These are phyloP conservation scores for Cryphonectria japonica DNA, from an alignment of 2,329 filamentous ascomycete genomes.

Conservation along the genomic window DNA sequence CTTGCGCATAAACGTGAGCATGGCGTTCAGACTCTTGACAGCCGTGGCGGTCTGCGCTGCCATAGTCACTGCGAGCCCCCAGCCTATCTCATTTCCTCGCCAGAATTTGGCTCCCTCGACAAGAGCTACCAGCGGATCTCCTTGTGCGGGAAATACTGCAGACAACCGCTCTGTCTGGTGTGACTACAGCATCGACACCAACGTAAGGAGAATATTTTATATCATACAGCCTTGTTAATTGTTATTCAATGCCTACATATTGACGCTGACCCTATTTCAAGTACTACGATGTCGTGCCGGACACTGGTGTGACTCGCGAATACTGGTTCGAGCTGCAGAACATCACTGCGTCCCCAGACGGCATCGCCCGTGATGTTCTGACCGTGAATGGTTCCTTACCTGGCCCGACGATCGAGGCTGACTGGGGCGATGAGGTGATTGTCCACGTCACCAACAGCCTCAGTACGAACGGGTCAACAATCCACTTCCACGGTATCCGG, in stretches of 20 bases:
- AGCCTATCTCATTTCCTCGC: neutral
- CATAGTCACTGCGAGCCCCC: neutral
- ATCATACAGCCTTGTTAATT: no score
- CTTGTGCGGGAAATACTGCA: slow-evolving; percentile 33
- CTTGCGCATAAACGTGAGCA: neutral
- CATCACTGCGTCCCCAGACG: slow-evolving; percentile 49
- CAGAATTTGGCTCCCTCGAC: no score
- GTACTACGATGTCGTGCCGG: slow-evolving; percentile 44
- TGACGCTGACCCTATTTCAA: slow-evolving; percentile 32
- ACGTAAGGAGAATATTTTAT: neutral
- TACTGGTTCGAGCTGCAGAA: slow-evolving; percentile 50
- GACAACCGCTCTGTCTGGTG: slow-evolving; percentile 41
- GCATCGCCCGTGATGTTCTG: slow-evolving; percentile 44
- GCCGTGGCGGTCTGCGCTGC: neutral
- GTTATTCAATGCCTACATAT: neutral
- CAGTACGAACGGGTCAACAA: slow-evolving; percentile 40
- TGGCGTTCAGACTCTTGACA: neutral
- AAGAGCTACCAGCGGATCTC: neutral
- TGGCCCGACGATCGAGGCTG: slow-evolving; percentile 30
- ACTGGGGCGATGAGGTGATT: slow-evolving; percentile 43
- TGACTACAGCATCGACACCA: slow-evolving; percentile 40
- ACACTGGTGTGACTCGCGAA: slow-evolving; percentile 55
- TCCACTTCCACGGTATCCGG: slow-evolving; percentile 47
- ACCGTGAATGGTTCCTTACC: slow-evolving; percentile 58
- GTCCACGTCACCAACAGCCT: slow-evolving; percentile 41